Evolutionary conservation across 805 yeast genomes (phyloP), one percentile per base, ranked within the genome.

Genomic region (Tetrapisispora phaffii): DNA sequence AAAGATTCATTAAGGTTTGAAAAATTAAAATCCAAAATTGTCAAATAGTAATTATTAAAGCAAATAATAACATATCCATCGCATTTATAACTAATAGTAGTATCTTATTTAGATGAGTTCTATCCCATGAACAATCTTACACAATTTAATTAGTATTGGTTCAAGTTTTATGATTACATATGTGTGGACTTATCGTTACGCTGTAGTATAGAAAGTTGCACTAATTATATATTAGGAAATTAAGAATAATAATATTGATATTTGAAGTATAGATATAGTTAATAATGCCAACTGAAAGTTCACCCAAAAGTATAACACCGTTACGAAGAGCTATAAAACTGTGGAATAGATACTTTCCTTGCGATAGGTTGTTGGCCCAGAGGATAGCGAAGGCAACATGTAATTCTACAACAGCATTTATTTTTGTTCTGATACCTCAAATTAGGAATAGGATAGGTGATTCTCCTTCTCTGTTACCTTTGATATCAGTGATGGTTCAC

Each of bases 401-500:
- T 1, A 67, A 66, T 48, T 60, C 69, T 7, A 69, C 74, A 0
- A 59, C 71, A 1, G 69, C 75, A 16, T 64, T 71, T 28, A 65
- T 69, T 3, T 61, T 73, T 28, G 66, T 71, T 44, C 50, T 72
- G 22, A 66, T 68, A 3, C 69, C 70, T 0, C 57, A 61, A 17
- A 63, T 70, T 1, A 50, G 67, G 22, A 49, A 38, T 9, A 56
- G 50, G 9, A 38, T 73, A 16, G 77, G 77, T 4, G 52, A 53
- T 5, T 68, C 70, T 32, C 69, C 73, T 1, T 71, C 72, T 10
- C 66, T 73, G 68, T 53, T 73, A 10, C 72, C 75, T 0, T 50
- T 73, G 34, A 65, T 71, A 5, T 66, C 75, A 1, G 76, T 73
- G 15, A 71, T 70, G 54, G 70, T 70, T 5, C 75, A 72, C 50